Base-by-base conservation (phyloP, 805 yeast genomes). In the Candida pini region DNA sequence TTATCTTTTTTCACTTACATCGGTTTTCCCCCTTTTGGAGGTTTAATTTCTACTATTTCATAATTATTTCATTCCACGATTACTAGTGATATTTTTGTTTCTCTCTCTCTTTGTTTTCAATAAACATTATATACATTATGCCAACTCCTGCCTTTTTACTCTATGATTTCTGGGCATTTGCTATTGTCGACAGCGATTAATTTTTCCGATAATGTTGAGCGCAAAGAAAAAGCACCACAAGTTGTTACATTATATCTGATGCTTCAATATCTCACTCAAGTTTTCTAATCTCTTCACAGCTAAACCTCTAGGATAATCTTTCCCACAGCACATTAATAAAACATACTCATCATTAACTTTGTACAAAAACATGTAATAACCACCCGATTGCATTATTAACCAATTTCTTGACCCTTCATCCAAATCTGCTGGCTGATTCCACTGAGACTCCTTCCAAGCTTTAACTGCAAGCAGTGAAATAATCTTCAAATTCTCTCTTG, bases 401-500 rank as follows among this genome's bases (percentile, higher is more conserved):
- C 63, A 60, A 12, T 43, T 33, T 16, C 18, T 14, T 6, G 24
- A 12, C 27, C 4, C 5, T 3, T 16, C 24, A 26, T 8, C 27
- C 7, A 15, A 8, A 16, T 21, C 33, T 29, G 28, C 17, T 18
- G 33, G 18, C n/a, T n/a, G n/a, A 20, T 23, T 28, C 8, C 15
- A 17, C 13, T 28, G 31, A 8, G 17, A 16, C 24, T 19, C 17
- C 8, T 44, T 43, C 58, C 60, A 59, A 23, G 54, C 45, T 9
- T 46, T 49, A 3, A 51, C 29, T n/a, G 54, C 49, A 23, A 54
- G 34, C 18, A 60, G 29, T 1, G 64, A 49, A 17, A 56, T 36
- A 2, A 58, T 58, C 28, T 54, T 51, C 9, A 60, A 26, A 34
- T 55, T 52, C 14, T 60, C 62, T 6, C 46, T 31, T 4, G 63